phyloP scores from a whole-genome alignment of 768 basidiomycete species.

The Leucogyrophana mollusca region DNA sequence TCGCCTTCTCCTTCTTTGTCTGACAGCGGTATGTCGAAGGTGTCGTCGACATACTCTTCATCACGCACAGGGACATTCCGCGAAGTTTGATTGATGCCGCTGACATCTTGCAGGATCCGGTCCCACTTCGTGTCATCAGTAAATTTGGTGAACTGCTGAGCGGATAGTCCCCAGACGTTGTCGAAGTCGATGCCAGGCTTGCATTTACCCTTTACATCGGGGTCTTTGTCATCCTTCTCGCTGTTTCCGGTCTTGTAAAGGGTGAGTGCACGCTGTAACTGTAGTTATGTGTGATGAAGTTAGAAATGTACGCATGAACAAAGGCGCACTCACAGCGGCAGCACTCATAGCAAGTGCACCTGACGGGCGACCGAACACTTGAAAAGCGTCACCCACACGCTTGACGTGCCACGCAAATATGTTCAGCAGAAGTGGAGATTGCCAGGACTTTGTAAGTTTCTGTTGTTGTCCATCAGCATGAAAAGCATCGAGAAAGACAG shows the following conservation, averaged over 20 bases:
- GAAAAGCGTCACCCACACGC: not conserved
- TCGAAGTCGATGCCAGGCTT: no score
- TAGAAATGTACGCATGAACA: no score
- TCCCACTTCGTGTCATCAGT: not conserved
- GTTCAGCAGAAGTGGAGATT: not conserved
- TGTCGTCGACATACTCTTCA: no score
- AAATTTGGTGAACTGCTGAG: no score
- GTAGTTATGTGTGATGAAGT: not conserved
- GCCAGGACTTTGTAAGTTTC: not conserved
- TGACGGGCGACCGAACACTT: constrained; percentile 1
- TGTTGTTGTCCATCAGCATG: not conserved
- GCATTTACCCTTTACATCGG: no score
- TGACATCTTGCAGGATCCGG: not conserved
- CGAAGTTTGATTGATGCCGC: no score
- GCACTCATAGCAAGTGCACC: constrained; percentile 2
- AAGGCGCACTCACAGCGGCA: not conserved
- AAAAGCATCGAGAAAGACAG: not conserved
- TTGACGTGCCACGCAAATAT: constrained; percentile 5
- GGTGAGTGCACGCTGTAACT: constrained; percentile 3
- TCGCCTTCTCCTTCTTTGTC: no score
- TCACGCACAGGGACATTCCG: no score
- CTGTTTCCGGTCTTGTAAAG: constrained; percentile 4
- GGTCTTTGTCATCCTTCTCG: not conserved
- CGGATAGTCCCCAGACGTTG: no score
- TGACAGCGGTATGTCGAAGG: no score